These are phyloP conservation scores for Berkeleyomyces basicola DNA, from an alignment of 2,329 filamentous ascomycete genomes.

Conservation along the genomic window DNA sequence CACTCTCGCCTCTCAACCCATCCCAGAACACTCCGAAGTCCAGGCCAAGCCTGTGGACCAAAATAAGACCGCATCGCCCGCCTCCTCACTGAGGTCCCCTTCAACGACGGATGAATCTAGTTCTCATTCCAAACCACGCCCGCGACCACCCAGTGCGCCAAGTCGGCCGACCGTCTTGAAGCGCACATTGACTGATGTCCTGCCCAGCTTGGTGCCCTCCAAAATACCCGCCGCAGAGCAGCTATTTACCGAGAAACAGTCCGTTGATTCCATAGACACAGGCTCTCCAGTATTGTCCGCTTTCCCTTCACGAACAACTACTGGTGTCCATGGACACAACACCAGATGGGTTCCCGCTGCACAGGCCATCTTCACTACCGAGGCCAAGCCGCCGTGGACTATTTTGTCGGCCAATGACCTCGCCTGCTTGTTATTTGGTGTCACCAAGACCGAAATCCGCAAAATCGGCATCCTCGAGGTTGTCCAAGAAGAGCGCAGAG, in stretches of 20 bases:
- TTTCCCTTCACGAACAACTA: slow-evolving; percentile 5
- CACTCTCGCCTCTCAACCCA: slow-evolving; percentile 7
- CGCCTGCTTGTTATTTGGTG: slow-evolving; percentile 70
- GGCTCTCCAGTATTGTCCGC: slow-evolving; percentile 5
- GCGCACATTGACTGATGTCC: slow-evolving; percentile 11
- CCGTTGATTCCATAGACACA: neutral
- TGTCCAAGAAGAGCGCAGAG: slow-evolving; percentile 72
- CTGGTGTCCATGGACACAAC: slow-evolving; percentile 68
- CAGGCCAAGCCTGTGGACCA: neutral
- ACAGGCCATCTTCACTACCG: slow-evolving; percentile 96
- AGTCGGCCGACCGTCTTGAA: neutral
- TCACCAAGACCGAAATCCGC: slow-evolving; percentile 38
- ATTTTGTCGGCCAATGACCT: slow-evolving; percentile 93
- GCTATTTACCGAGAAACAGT: neutral
- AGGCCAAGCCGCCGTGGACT: slow-evolving; percentile 78
- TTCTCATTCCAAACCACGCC: neutral
- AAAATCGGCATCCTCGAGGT: slow-evolving; percentile 93
- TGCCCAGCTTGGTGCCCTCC: neutral
- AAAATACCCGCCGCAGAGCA: slow-evolving; percentile 2
- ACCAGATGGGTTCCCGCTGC: slow-evolving; percentile 81
- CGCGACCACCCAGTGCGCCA: neutral
- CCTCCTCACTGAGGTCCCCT: neutral
- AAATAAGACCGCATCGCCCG: neutral
- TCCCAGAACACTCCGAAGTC: slow-evolving; percentile 6
- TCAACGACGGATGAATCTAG: neutral